Evolutionary conservation across 306 rosid genomes (phyloP).

Genomic region (Medicago ruthenica): DNA sequence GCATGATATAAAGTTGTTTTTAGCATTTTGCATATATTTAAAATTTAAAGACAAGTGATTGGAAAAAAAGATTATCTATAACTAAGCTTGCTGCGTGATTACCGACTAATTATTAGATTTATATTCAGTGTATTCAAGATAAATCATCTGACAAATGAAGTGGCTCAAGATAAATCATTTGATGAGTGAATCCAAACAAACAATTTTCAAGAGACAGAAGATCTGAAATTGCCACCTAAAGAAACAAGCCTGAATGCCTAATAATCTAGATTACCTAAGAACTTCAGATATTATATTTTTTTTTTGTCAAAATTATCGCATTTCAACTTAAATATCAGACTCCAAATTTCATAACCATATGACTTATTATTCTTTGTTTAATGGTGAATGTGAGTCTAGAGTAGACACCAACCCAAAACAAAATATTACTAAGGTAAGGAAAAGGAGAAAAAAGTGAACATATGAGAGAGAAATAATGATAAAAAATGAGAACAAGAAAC

Average conservation of each 20-base stretch:
- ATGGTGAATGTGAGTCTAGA: background rate
- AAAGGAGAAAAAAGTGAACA: conserved; percentile 9
- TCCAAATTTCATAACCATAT: conserved; percentile 19
- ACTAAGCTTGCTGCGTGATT: conserved; percentile 3
- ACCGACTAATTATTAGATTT: background rate
- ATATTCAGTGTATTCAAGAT: conserved; percentile 1
- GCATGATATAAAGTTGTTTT: background rate
- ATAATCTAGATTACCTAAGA: conserved; percentile 27
- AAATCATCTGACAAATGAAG: background rate
- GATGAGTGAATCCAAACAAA: conserved; percentile 5
- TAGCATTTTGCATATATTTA: background rate
- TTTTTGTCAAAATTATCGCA: conserved; percentile 24
- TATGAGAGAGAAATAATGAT: conserved; percentile 19
- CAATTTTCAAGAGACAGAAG: conserved; percentile 27
- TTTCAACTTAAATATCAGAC: conserved; percentile 1
- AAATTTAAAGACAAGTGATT: background rate
- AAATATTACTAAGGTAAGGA: background rate
- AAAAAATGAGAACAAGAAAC: conserved; percentile 39
- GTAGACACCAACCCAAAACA: conserved; percentile 24
- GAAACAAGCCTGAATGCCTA: conserved; percentile 27
- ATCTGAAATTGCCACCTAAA: conserved; percentile 6
- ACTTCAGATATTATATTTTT: conserved; percentile 4
- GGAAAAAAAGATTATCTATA: background rate
- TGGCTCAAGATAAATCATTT: background rate
- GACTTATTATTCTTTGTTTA: conserved; percentile 3